phyloP scores from a whole-genome alignment of 352 stramenopile species.

The Globisporangium perplexum region DNA sequence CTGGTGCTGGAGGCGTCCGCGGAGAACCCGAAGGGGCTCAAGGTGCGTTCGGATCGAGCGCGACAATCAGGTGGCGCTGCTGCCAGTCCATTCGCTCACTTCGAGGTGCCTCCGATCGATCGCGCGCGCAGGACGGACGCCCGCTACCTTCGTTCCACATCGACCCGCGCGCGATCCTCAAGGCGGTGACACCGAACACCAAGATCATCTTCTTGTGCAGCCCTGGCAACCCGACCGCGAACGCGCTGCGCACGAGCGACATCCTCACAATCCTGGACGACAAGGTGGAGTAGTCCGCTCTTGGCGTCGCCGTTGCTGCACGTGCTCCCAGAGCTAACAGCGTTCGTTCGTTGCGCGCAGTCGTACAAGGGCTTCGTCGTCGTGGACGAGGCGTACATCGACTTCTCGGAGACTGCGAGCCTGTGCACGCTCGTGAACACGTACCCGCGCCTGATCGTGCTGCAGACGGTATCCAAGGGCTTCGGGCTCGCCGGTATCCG shows the following conservation, averaged over 20 bases:
- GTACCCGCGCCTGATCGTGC: constrained; percentile 93
- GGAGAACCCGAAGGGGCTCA: constrained; percentile 64
- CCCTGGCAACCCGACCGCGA: constrained; percentile 97
- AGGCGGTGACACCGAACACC: constrained; percentile 79
- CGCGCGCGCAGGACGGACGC: constrained; percentile 19
- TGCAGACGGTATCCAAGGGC: constrained; percentile 98
- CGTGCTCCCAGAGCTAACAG: neutral
- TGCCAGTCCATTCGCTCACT: neutral
- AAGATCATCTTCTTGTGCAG: constrained; percentile 98
- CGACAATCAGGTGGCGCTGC: neutral
- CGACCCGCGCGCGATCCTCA: constrained; percentile 81
- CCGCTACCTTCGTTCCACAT: constrained; percentile 79
- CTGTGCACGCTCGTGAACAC: constrained; percentile 88
- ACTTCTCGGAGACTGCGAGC: constrained; percentile 87
- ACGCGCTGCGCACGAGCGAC: constrained; percentile 87
- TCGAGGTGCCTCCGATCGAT: neutral
- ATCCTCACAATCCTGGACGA: constrained; percentile 88
- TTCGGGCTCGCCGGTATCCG: constrained; percentile 97
- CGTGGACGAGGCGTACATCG: constrained; percentile 98
- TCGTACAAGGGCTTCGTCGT: constrained; percentile 93
- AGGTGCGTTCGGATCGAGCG: constrained; percentile 15
- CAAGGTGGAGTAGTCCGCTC: constrained; percentile 21
- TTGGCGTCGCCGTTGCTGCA: neutral
- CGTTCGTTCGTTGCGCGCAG: constrained; percentile 15
- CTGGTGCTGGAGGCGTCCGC: constrained; percentile 68